These are phyloP conservation scores for Entamoeba invadens DNA, from an alignment of 208 protist genomes.

Conservation along the genomic window DNA sequence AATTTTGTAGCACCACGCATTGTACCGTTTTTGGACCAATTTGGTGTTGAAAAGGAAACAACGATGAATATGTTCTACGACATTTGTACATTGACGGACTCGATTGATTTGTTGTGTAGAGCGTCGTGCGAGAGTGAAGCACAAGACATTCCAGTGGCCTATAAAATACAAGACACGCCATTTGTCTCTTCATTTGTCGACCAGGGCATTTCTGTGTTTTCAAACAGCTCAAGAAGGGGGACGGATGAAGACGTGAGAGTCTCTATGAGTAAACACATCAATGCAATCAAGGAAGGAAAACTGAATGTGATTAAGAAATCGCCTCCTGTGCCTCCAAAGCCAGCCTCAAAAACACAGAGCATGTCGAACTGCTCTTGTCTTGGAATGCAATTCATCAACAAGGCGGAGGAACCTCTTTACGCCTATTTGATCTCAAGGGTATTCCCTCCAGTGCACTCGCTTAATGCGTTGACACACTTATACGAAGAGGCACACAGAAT, in stretches of 20 bases:
- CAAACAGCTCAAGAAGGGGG: background rate
- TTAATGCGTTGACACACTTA: background rate
- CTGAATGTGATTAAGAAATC: background rate
- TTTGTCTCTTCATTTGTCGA: background rate
- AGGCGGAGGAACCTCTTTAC: background rate
- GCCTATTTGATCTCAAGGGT: background rate
- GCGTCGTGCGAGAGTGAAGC: background rate
- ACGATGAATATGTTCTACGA: background rate
- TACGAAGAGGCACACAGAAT: background rate
- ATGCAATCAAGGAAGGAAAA: background rate
- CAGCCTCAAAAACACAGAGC: background rate
- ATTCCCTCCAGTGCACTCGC: background rate
- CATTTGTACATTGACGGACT: background rate
- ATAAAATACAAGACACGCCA: background rate
- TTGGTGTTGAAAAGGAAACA: background rate
- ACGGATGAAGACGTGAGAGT: background rate
- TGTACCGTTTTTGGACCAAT: background rate
- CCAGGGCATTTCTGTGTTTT: background rate
- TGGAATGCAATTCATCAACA: background rate
- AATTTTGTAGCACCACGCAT: background rate
- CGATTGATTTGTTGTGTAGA: background rate
- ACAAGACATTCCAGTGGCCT: background rate
- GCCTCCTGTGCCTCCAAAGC: background rate
- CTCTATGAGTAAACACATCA: background rate
- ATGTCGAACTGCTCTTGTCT: background rate